A percentile compares a stretch with the other conserved stretches of the same genome.
These are phyloP conservation scores for Casaregolazyma lundiana DNA, from an alignment of 1,139 yeast genomes.

Conservation along the genomic window DNA sequence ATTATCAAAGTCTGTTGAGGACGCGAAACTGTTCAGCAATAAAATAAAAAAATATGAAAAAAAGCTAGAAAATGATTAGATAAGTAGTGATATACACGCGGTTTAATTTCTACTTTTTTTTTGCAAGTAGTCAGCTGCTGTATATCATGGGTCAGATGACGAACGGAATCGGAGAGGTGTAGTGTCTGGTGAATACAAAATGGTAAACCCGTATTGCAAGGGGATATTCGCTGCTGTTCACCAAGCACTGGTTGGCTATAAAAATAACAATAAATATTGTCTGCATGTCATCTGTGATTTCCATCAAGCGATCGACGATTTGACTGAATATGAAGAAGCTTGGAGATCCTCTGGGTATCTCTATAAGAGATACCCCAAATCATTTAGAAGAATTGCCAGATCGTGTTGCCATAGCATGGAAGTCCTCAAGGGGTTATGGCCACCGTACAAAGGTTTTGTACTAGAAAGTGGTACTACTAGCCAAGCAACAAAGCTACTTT, in stretches of 20 bases:
- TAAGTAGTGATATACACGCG: too few species aligned
- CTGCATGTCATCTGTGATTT: constrained; percentile 62
- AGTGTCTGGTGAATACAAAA: constrained; percentile 51
- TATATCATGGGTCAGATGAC: constrained; percentile 57
- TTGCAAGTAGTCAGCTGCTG: too few species aligned
- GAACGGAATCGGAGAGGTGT: constrained; percentile 51
- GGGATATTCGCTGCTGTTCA: constrained; percentile 59
- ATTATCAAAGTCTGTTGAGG: too few species aligned
- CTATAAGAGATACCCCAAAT: constrained; percentile 42
- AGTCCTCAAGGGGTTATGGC: constrained; percentile 12
- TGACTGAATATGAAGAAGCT: constrained; percentile 46
- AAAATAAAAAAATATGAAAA: too few species aligned
- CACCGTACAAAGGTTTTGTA: constrained; percentile 30
- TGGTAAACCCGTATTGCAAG: constrained; percentile 72
- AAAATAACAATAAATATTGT: too few species aligned
- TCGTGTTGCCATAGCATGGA: constrained; percentile 24
- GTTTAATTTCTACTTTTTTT: too few species aligned
- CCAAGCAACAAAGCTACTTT: constrained; percentile 66
- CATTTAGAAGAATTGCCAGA: constrained; percentile 47
- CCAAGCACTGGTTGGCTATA: constrained; percentile 29
- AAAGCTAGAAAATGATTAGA: too few species aligned
- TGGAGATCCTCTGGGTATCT: constrained; percentile 59
- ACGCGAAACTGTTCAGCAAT: too few species aligned
- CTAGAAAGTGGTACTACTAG: constrained; percentile 67
- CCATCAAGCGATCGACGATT: constrained; percentile 45